Percentiles rank a stretch among this genome's conserved stretches.
These are phyloP conservation scores for Paramecium bursaria DNA, from an alignment of 73 alveolate genomes.

Conservation along the genomic window DNA sequence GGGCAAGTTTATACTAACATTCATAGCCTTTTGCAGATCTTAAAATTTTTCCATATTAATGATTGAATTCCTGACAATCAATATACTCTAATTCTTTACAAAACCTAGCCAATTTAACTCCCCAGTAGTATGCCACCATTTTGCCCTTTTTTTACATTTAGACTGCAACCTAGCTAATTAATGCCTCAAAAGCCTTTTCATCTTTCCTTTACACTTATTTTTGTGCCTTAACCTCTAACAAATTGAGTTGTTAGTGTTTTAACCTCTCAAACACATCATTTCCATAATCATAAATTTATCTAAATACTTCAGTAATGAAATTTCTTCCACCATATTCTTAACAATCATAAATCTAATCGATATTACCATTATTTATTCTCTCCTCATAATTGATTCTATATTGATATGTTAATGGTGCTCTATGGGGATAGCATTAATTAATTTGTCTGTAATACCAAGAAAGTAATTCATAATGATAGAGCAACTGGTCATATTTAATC, in stretches of 20 bases:
- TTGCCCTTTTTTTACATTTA: slow-evolving; percentile 30
- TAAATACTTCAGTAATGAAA: slow-evolving; percentile 32
- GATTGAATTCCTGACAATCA: slow-evolving; percentile 26
- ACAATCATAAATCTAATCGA: slow-evolving; percentile 54
- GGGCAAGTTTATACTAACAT: slow-evolving; percentile 26
- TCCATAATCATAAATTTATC: slow-evolving; percentile 53
- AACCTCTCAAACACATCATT: slow-evolving; percentile 20
- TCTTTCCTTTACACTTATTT: background rate
- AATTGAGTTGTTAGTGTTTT: background rate
- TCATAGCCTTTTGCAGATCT: slow-evolving; percentile 35
- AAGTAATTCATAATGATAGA: slow-evolving; percentile 25
- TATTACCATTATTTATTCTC: slow-evolving; percentile 7
- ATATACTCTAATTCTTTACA: slow-evolving; percentile 31
- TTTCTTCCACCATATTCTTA: slow-evolving; percentile 51
- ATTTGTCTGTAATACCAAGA: slow-evolving; percentile 39
- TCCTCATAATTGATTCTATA: slow-evolving; percentile 14
- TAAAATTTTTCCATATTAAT: slow-evolving; percentile 33
- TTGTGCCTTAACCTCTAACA: background rate
- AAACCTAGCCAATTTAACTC: slow-evolving; percentile 39
- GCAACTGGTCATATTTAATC: background rate
- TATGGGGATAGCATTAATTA: slow-evolving; percentile 32
- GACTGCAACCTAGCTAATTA: background rate
- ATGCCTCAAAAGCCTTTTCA: background rate
- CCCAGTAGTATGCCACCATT: slow-evolving; percentile 57
- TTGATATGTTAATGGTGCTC: slow-evolving; percentile 32